Conservation (phyloP, 1,284 basidiomycete genomes). For the Tilletiopsis washingtonensis region DNA sequence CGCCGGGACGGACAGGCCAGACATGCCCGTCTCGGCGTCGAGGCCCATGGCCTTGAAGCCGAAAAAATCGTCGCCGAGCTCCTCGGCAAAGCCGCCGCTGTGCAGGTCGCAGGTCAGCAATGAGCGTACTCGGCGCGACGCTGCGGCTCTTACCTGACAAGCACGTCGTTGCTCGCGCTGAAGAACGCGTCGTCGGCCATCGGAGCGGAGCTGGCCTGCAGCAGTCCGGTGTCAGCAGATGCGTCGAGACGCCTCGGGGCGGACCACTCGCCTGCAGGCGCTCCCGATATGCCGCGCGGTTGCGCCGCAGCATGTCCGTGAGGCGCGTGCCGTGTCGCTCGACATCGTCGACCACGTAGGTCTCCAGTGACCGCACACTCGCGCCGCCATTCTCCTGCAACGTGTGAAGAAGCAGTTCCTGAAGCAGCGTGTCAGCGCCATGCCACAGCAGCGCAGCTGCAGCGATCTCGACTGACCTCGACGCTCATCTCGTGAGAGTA, state of each 20-base stretch:
- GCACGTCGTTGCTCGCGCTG: background rate
- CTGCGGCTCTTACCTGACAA: conserved; percentile 10
- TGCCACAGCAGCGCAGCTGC: conserved; percentile 2
- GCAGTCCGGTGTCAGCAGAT: no score
- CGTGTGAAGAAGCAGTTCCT: conserved; percentile 87
- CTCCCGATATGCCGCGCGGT: conserved; percentile 72
- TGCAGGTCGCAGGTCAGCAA: conserved; percentile 4
- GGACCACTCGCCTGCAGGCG: conserved; percentile 52
- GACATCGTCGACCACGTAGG: conserved; percentile 82
- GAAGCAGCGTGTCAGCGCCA: conserved; percentile 2
- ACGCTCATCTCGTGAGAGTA: conserved; percentile 68
- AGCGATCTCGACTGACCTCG: conserved; percentile 56
- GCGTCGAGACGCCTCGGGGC: background rate
- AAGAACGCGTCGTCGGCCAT: background rate
- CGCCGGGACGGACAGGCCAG: conserved; percentile 69
- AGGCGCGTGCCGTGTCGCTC: conserved; percentile 70
- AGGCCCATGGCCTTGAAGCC: conserved; percentile 82
- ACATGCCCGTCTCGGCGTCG: conserved; percentile 74
- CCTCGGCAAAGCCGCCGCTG: conserved; percentile 77
- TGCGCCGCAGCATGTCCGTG: conserved; percentile 72
- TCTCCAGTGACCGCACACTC: conserved; percentile 66
- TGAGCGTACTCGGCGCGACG: background rate
- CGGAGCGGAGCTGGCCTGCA: background rate
- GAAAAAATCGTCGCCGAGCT: conserved; percentile 86
- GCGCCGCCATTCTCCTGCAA: conserved; percentile 77